phyloP scores from a whole-genome alignment of 1,284 basidiomycete species.

The Naganishia sp. region DNA sequence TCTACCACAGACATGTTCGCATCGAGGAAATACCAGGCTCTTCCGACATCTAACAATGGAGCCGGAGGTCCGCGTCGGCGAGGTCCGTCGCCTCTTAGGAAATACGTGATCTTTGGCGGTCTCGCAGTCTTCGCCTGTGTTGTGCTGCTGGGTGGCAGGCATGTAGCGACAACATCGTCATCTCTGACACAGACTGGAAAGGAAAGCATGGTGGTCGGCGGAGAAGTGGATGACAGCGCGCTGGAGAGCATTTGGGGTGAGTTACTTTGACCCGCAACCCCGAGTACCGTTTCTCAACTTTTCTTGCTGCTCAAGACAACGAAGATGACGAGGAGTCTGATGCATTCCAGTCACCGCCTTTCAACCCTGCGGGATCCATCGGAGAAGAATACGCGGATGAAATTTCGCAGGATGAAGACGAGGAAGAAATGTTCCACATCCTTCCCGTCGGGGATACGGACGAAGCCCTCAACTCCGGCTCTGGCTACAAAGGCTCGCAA shows the following conservation, averaged over 20 bases:
- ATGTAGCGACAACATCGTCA: conserved; percentile 20
- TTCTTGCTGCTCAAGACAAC: background rate
- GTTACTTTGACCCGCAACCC: background rate
- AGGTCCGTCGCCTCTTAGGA: conserved; percentile 22
- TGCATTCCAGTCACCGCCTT: conserved; percentile 48
- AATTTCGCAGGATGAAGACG: conserved; percentile 39
- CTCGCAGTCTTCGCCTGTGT: conserved; percentile 26
- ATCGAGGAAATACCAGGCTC: conserved; percentile 25
- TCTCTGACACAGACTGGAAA: background rate
- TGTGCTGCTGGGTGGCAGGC: conserved; percentile 25
- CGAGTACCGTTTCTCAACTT: background rate
- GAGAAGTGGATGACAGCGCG: background rate
- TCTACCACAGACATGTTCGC: conserved; percentile 13
- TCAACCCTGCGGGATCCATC: conserved; percentile 42
- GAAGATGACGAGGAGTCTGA: conserved; percentile 37
- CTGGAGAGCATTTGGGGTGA: conserved; percentile 23
- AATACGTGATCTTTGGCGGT: conserved; percentile 23
- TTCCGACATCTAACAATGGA: conserved; percentile 13
- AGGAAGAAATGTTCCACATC: conserved; percentile 40
- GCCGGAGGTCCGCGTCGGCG: conserved; percentile 10
- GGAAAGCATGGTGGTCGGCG: conserved; percentile 4
- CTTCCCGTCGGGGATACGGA: conserved; percentile 34
- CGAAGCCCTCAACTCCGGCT: conserved; percentile 32
- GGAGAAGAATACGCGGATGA: conserved; percentile 34
- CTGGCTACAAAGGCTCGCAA: conserved; percentile 22